Conservation (phyloP, 345 rosid species). For the Sapria himalayana region DNA sequence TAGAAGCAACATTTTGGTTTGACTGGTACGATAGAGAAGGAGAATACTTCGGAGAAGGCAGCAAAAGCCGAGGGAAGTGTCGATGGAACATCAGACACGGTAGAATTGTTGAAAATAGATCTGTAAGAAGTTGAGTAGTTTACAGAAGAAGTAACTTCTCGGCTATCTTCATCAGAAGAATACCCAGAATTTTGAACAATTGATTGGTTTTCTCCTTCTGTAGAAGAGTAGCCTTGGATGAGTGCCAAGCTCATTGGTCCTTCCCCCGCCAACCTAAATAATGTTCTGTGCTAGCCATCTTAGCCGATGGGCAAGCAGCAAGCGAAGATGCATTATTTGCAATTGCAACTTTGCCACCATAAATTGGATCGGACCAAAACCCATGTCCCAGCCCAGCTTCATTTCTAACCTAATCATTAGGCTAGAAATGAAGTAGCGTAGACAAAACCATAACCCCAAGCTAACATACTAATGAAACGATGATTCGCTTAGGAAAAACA, state of each 20-base stretch:
- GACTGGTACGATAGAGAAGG: background rate
- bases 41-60: constrained; percentile 54
- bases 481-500: too few relatives aligned
- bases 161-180: constrained; percentile 25
- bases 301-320: too few relatives aligned
- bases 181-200: background rate
- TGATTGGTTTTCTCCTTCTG: constrained; percentile 34
- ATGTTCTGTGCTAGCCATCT: too few relatives aligned
- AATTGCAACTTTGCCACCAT: too few relatives aligned
- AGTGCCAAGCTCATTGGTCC: constrained; percentile 54
- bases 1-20: too few relatives aligned
- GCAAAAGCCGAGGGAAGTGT: constrained; percentile 73
- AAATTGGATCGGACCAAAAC: too few relatives aligned
- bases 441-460: too few relatives aligned
- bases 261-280: background rate
- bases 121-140: constrained; percentile 13
- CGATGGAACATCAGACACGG: constrained; percentile 17
- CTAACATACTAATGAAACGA: too few relatives aligned
- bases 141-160: constrained; percentile 6
- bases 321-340: too few relatives aligned
- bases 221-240: constrained; percentile 68
- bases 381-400: too few relatives aligned
- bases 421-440: too few relatives aligned
- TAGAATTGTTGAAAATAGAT: constrained; percentile 21
- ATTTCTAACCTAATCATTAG: too few relatives aligned